Base-by-base conservation (phyloP, 768 basidiomycete species). In the Leccinum ochraceum region DNA sequence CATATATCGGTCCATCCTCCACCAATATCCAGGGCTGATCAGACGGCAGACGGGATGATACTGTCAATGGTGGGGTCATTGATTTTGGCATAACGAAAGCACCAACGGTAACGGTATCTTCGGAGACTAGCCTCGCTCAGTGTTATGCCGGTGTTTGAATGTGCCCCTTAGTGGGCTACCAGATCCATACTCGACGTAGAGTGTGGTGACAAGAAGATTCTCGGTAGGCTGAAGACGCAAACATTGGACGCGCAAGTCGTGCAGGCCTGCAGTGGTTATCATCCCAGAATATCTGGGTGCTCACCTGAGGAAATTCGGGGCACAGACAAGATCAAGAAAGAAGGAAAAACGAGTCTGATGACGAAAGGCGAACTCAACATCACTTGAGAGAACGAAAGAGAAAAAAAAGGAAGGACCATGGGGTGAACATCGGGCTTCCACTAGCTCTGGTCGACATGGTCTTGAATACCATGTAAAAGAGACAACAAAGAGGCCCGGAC, bases 41-140 rank as follows among this genome's bases (percentile, higher is more conserved):
- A n/a, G 3, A 4, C 48, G 14, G 10, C 52, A 7, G 7, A n/a
- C 26, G 30, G 50, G 34, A 58, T 16, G 16, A 54, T n/a, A 74
- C 81, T 55, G 8, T 30, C 30, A 30, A 30, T 30, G 59, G 84
- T 83, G 68, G 68, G 90, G 81, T 36, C 68, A 75, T 69, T 92
- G 90, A 3, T 69, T 61, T 14, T 67, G 4, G 57, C 28, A 92
- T 68, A 3, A 78, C 80, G 68, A 90, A 90, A 1, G 80, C 80
- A 20, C 83, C 87, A 79, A 94, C 82, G 46, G 69, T 67, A 16
- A 92, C 88, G 3, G 80, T 84, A 53, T 94, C 92, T 49, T 69
- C 50, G 1, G 77, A 80, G 1, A 87, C 61, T 70, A 64, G 6
- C 92, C 92, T 60, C 1, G 89, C 90, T 36, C 34, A 14, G 34